phyloP scores from a whole-genome alignment of 805 yeast species.

The Brettanomyces bruxellensis region DNA sequence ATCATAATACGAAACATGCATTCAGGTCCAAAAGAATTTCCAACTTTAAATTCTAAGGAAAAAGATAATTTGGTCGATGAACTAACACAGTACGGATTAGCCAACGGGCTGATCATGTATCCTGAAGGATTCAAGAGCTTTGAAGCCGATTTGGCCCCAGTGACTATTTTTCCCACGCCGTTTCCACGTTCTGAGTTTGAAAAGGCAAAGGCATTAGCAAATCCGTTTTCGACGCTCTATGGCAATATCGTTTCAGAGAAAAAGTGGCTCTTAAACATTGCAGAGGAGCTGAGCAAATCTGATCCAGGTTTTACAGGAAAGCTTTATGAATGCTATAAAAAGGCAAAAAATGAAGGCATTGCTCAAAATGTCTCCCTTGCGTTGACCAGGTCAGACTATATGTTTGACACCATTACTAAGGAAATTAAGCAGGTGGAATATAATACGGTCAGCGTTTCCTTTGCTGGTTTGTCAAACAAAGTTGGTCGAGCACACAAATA shows the following conservation, averaged over 20 bases:
- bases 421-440: slow-evolving; percentile 89
- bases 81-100: slow-evolving; percentile 65
- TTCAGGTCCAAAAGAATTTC: not conserved
- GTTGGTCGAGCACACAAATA: slow-evolving; percentile 70
- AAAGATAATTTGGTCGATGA: slow-evolving; percentile 9
- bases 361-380: slow-evolving; percentile 70
- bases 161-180: slow-evolving; percentile 87
- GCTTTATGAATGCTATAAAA: slow-evolving; percentile 50
- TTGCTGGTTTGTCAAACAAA: slow-evolving; percentile 81
- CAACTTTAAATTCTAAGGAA: not conserved
- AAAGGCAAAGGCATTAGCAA: slow-evolving; percentile 59
- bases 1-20: not conserved
- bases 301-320: slow-evolving; percentile 80
- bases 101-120: slow-evolving; percentile 78
- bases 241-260: slow-evolving; percentile 51
- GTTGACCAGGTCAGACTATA: slow-evolving; percentile 83
- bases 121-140: slow-evolving; percentile 44
- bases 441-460: slow-evolving; percentile 92
- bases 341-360: slow-evolving; percentile 39
- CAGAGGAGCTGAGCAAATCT: slow-evolving; percentile 43
- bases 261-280: slow-evolving; percentile 53
- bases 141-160: slow-evolving; percentile 64
- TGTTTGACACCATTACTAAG: slow-evolving; percentile 46
- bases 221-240: slow-evolving; percentile 64
- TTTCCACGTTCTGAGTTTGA: slow-evolving; percentile 62